phyloP scores from a whole-genome alignment of 2,329 filamentous ascomycete species.

The Sclerotinia sclerotiorum region DNA sequence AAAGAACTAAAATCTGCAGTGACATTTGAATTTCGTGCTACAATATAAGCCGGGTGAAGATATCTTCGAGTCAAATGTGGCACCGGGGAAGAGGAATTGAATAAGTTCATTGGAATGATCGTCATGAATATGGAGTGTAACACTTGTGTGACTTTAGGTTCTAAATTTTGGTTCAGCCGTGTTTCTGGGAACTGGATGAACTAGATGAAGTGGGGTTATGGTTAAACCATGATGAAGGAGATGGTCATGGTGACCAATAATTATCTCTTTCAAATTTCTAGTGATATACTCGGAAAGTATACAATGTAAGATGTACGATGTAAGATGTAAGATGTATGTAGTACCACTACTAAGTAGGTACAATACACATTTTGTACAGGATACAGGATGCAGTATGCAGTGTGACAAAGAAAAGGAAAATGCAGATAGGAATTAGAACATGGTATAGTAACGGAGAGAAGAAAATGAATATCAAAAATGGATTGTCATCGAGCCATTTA shows the following conservation, averaged over 20 bases:
- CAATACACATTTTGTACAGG: not conserved
- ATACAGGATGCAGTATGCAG: not conserved
- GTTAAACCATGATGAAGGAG: not conserved
- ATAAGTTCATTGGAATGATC: not conserved
- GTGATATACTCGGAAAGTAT: not conserved
- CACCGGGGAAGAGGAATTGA: conserved; percentile 5
- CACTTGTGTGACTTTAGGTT: conserved; percentile 6
- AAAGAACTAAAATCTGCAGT: conserved; percentile 17
- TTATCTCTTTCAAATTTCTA: not conserved
- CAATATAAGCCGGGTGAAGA: conserved; percentile 5
- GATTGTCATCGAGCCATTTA: conserved; percentile 26
- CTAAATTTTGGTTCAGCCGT: conserved; percentile 15
- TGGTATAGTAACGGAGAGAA: not conserved
- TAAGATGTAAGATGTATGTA: not conserved
- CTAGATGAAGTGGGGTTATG: not conserved
- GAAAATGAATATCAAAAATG: conserved; percentile 1
- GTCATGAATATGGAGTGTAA: not conserved
- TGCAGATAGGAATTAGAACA: not conserved
- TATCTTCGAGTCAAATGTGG: not conserved
- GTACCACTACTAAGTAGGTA: conserved; percentile 4
- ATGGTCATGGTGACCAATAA: conserved; percentile 7
- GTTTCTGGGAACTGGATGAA: conserved; percentile 8
- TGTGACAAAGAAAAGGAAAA: not conserved
- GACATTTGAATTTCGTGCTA: conserved; percentile 2
- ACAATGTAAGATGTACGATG: not conserved